Conservation (phyloP, 345 rosid species). For the Bretschneidera sinensis region DNA sequence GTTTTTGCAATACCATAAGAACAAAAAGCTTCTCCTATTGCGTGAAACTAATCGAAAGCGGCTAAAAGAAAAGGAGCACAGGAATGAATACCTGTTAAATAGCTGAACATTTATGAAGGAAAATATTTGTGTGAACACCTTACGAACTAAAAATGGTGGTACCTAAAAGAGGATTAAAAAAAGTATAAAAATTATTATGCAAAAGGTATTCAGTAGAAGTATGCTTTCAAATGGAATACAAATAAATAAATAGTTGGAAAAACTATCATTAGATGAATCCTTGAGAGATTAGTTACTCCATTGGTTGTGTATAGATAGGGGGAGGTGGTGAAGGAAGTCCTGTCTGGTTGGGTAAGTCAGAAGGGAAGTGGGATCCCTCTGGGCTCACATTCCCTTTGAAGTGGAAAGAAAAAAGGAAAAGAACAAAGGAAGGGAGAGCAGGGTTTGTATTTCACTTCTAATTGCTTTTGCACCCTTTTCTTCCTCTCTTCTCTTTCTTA, state of each 20-base stretch:
- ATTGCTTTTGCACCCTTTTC: background rate
- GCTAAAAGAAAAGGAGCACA: background rate
- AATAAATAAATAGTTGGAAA: background rate
- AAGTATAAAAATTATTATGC: background rate
- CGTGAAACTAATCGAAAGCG: background rate
- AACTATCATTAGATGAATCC: background rate
- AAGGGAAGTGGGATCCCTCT: background rate
- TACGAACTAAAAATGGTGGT: constrained; percentile 89
- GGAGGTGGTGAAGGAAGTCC: background rate
- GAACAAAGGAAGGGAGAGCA: background rate
- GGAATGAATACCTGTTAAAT: constrained; percentile 68
- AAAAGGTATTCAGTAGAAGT: background rate
- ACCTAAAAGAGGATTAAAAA: constrained; percentile 43
- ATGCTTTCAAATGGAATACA: background rate
- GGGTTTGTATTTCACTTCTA: background rate
- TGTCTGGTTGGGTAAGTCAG: background rate
- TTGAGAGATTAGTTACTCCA: background rate
- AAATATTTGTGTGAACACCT: constrained; percentile 91
- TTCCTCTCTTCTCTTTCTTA: background rate
- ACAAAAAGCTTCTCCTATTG: background rate
- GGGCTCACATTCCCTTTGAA: background rate
- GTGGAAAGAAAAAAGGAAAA: background rate
- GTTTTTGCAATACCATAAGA: background rate
- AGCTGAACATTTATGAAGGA: constrained; percentile 96
- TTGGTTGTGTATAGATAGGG: too few relatives aligned